Evolutionary conservation across 2,329 filamentous ascomycete genomes (phyloP), one percentile per base, ranked within the genome.

Genomic region (Saccharata proteae): DNA sequence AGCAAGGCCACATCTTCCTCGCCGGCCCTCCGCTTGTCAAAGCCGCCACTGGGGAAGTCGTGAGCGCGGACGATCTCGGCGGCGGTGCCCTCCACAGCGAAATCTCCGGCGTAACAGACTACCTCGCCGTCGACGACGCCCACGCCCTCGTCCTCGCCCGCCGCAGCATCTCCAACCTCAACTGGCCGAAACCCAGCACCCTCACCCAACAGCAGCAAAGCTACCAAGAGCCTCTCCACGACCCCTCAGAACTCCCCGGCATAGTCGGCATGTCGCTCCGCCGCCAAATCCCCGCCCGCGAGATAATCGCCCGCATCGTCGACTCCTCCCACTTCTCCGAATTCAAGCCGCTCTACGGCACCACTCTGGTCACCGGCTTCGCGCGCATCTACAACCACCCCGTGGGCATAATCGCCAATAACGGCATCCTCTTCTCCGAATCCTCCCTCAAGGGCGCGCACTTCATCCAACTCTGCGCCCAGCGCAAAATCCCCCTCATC

Each of bases 1-100:
- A 86, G 31, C 86, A 94, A 55, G 88, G 88, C n/a, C 86, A 93
- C 43, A 93, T 98, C 52, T 98, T 96, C 64, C 73, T 98, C 2
- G 88, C 88, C 1, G 90, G 88, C 0, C 88, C 88, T 12, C 88
- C 90, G 0, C 67, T 98, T 1, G 90, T 98, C 40, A 93, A 94
- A 60, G 90, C 90, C 6, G 88, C 88, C 8, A 98, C 90, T 0
- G 90, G 88, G 9, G 88, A 98, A 58, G 77, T 82, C 17, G 85
- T 96, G 34, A 83, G 74, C 25, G 82, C 83, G 6, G 88, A 98
- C 55, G 84, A 93, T 19, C 69, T 98, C 1, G 88, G 88, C 26
- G 88, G 88, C 32, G 88, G 86, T 16, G 77, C 77, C 43, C 75
- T 96, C 55, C 88, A 98, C 61, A 84, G 80, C 37, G 82, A 84